A percentile compares a stretch with the other conserved stretches of the same genome.
These are phyloP conservation scores for Cladophialophora yegresii DNA, from an alignment of 2,329 filamentous ascomycete species.

Conservation along the genomic window DNA sequence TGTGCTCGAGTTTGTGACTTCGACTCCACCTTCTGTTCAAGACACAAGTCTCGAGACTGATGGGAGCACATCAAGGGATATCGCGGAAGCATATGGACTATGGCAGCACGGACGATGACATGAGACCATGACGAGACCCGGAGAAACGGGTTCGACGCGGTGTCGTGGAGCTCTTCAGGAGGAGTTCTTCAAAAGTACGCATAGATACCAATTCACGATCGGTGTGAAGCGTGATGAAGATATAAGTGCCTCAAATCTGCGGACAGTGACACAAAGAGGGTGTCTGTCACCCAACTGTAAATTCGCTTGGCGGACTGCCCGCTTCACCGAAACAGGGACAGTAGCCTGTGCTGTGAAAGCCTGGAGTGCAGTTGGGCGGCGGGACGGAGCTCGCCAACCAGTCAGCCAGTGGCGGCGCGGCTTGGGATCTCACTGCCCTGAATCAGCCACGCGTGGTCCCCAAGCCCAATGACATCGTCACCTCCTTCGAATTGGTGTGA, in stretches of 20 bases:
- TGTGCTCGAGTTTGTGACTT: not conserved
- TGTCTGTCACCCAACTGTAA: not conserved
- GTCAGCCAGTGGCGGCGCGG: constrained; percentile 6
- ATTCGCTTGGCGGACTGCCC: not conserved
- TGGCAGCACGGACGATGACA: not conserved
- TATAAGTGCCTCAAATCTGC: not conserved
- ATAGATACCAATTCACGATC: not conserved
- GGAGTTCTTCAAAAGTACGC: not conserved
- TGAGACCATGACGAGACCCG: not conserved
- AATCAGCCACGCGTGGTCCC: constrained; percentile 3
- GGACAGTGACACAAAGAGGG: not conserved
- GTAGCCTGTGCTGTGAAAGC: not conserved
- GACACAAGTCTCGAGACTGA: not conserved
- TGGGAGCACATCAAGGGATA: not conserved
- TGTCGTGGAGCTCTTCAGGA: not conserved
- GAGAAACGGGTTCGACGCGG: not conserved
- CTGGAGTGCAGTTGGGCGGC: constrained; percentile 6
- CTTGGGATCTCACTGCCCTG: not conserved
- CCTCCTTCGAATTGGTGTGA: constrained; percentile 1
- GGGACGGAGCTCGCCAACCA: constrained; percentile 1
- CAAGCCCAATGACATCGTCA: constrained; percentile 14
- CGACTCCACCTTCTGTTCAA: not conserved
- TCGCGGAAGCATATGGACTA: not conserved
- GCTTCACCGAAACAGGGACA: not conserved
- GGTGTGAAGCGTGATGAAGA: not conserved